Evolutionary conservation across 2,329 filamentous ascomycete species (phyloP).

Genomic region (Orbilia oligospora): DNA sequence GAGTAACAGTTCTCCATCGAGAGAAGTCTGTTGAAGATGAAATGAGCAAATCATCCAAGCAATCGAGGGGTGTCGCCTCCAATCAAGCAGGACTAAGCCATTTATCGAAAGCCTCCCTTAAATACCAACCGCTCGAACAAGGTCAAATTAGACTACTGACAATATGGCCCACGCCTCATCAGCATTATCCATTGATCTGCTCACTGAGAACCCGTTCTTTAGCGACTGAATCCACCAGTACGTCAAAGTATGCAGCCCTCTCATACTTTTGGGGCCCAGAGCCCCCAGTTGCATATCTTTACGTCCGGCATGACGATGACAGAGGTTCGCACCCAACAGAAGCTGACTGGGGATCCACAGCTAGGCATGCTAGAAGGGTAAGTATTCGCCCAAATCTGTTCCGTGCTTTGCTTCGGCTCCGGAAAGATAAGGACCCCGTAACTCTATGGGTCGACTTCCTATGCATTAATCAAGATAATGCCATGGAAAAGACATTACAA

Average conservation of each 20-base stretch:
- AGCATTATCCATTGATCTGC: background rate
- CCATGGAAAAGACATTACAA: background rate
- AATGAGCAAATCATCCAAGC: background rate
- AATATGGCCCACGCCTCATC: background rate
- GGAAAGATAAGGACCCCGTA: background rate
- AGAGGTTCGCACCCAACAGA: background rate
- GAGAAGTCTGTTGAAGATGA: background rate
- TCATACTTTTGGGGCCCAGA: constrained; percentile 19
- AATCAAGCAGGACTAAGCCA: background rate
- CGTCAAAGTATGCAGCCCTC: constrained; percentile 5
- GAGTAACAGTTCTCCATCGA: background rate
- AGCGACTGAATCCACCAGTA: background rate
- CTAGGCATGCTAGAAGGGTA: background rate
- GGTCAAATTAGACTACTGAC: constrained; percentile 1
- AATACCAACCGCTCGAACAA: background rate
- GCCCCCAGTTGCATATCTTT: background rate
- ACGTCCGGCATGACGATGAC: no score
- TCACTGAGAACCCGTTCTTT: background rate
- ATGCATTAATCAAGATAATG: background rate
- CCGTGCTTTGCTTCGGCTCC: constrained; percentile 12
- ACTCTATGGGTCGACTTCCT: constrained; percentile 10
- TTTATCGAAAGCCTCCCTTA: background rate
- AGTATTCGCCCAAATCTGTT: background rate
- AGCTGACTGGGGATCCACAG: background rate
- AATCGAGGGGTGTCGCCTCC: background rate